Conservation (phyloP, 2,329 filamentous ascomycete species). For the Gyromitra esculenta region DNA sequence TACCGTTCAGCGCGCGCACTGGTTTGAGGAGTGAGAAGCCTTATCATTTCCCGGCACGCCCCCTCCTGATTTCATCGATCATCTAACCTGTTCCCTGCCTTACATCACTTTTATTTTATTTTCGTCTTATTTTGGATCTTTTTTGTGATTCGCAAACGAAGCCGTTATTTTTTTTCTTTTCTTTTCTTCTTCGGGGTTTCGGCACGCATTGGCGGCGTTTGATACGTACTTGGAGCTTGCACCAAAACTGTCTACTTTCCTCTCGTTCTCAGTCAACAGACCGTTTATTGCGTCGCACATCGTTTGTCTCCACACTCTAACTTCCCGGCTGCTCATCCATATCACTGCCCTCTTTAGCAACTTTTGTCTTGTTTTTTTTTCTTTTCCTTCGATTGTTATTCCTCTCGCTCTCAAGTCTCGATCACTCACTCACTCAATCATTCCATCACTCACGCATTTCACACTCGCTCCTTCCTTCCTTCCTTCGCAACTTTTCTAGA, state of each 20-base stretch:
- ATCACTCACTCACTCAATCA: slow-evolving; percentile 18
- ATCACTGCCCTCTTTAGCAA: slow-evolving; percentile 35
- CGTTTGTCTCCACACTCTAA: slow-evolving; percentile 32
- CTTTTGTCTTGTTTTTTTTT: slow-evolving; percentile 43
- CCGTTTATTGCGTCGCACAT: slow-evolving; percentile 51
- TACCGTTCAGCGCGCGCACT: slow-evolving; percentile 8
- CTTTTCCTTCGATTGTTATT: slow-evolving; percentile 22
- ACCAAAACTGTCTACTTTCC: slow-evolving; percentile 34
- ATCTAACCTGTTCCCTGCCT: slow-evolving; percentile 48
- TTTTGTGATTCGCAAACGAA: slow-evolving; percentile 47
- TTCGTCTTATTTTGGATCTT: slow-evolving; percentile 42
- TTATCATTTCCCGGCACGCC: slow-evolving; percentile 48
- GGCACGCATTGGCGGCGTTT: slow-evolving; percentile 48
- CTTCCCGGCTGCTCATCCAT: slow-evolving; percentile 36
- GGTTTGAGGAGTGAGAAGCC: slow-evolving; percentile 12
- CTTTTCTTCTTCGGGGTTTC: slow-evolving; percentile 45
- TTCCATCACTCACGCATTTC: too few relatives aligned
- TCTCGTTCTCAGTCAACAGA: slow-evolving; percentile 36
- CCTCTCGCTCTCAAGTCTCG: slow-evolving; percentile 1
- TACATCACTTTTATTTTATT: slow-evolving; percentile 44
- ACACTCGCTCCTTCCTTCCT: slow-evolving; percentile 33
- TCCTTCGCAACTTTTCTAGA: slow-evolving; percentile 11
- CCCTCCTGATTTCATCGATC: slow-evolving; percentile 42
- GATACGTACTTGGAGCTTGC: slow-evolving; percentile 37
- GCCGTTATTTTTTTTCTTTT: slow-evolving; percentile 49